phyloP scores from a whole-genome alignment of 495 filamentous ascomycete genomes.

The Platismatia glauca region DNA sequence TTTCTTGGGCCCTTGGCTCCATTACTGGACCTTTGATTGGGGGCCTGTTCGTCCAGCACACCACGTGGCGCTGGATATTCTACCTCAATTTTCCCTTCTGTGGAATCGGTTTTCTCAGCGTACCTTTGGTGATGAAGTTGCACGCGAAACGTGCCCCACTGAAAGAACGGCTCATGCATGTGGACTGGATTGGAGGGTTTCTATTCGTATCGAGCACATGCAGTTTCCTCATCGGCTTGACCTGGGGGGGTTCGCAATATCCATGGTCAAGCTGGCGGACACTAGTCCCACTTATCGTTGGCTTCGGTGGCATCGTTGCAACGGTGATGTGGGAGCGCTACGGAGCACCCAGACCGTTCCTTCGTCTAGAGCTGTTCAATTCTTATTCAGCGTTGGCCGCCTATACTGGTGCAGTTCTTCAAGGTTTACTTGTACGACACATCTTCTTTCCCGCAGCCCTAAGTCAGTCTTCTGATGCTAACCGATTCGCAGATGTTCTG shows the following conservation, averaged over 20 bases:
- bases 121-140: not conserved
- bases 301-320: not conserved
- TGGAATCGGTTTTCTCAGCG: constrained; percentile 5
- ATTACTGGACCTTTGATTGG: constrained; percentile 24
- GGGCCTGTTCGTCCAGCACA: constrained; percentile 32
- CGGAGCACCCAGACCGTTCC: constrained; percentile 43
- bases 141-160: not conserved
- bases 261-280: not conserved
- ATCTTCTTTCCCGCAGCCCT: not conserved
- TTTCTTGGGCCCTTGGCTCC: constrained; percentile 32
- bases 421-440: constrained; percentile 35
- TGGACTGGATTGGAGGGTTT: not conserved
- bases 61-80: constrained; percentile 36
- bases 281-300: not conserved
- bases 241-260: not conserved
- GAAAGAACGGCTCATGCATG: not conserved
- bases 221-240: not conserved
- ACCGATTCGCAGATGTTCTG: constrained; percentile 5
- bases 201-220: not conserved
- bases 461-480: not conserved
- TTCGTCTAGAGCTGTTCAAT: constrained; percentile 44
- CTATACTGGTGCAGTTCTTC: constrained; percentile 43
- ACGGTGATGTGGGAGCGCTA: constrained; percentile 21
- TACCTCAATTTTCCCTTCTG: constrained; percentile 36
- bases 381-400: constrained; percentile 29